Percentiles rank a stretch among this genome's conserved stretches.
These are phyloP conservation scores for Vanrija humicola DNA, from an alignment of 1,284 basidiomycete genomes.

Conservation along the genomic window DNA sequence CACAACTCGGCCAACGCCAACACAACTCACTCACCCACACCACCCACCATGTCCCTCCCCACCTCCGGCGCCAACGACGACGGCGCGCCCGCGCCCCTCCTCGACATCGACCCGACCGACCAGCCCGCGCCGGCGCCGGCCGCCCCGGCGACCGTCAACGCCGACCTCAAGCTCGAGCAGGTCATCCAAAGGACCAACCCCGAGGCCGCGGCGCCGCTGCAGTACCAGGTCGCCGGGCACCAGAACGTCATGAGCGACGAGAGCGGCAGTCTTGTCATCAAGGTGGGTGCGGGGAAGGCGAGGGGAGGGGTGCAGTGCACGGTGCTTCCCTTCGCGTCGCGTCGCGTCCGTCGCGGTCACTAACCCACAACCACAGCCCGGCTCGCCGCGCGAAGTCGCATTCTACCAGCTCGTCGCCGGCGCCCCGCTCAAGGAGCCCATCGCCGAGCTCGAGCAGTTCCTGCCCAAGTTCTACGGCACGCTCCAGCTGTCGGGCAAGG, in stretches of 20 bases:
- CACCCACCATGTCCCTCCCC: no score
- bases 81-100: no score
- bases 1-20: no score
- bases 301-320: no score
- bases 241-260: slow-evolving; percentile 67
- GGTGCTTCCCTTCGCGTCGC: background rate
- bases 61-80: no score
- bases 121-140: no score
- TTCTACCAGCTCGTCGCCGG: slow-evolving; percentile 70
- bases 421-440: slow-evolving; percentile 21
- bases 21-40: no score
- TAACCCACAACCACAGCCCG: slow-evolving; percentile 50
- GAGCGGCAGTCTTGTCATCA: slow-evolving; percentile 77
- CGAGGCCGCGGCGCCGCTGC: slow-evolving; percentile 42
- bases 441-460: slow-evolving; percentile 51
- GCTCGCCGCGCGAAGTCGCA: slow-evolving; percentile 64
- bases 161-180: no score
- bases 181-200: no score
- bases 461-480: slow-evolving; percentile 73
- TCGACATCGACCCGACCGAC: no score
- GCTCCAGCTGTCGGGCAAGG: slow-evolving; percentile 62
- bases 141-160: no score
- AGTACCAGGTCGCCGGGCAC: slow-evolving; percentile 83
- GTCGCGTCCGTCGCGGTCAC: background rate
- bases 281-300: slow-evolving; percentile 46